Percentiles rank a stretch among this genome's conserved stretches.
Conservation (phyloP, 176 grass and related monocot genomes). For the Avena insularis region DNA sequence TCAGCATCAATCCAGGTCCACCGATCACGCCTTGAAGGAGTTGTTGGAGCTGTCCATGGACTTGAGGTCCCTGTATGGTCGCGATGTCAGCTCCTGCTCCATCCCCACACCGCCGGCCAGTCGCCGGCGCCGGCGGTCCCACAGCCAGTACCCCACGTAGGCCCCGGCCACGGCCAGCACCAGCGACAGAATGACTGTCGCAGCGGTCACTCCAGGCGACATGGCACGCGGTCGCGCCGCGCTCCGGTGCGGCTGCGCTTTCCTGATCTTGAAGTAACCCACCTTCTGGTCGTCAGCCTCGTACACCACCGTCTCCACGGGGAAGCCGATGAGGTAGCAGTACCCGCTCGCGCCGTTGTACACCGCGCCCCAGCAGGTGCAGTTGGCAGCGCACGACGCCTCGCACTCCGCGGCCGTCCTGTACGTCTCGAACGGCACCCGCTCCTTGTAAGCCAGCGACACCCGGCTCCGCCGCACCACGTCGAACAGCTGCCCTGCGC, state of each 20-base stretch:
- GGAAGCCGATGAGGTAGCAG: constrained; percentile 68
- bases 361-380: constrained; percentile 70
- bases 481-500: constrained; percentile 36
- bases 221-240: constrained; percentile 7
- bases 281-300: constrained; percentile 58
- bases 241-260: background rate
- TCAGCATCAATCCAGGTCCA: background rate
- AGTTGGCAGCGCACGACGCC: constrained; percentile 53
- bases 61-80: constrained; percentile 62
- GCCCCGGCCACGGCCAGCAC: constrained; percentile 44
- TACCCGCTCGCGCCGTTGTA: constrained; percentile 48
- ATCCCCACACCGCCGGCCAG: constrained; percentile 31
- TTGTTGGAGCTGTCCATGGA: constrained; percentile 48
- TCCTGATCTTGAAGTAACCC: constrained; percentile 73
- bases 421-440: constrained; percentile 46
- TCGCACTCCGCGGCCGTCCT: constrained; percentile 54
- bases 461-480: constrained; percentile 55
- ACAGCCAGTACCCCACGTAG: constrained; percentile 36
- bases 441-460: constrained; percentile 63
- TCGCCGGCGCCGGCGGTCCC: constrained; percentile 21
- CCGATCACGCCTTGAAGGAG: constrained; percentile 43
- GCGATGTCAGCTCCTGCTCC: constrained; percentile 61
- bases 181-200: constrained; percentile 44
- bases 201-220: constrained; percentile 31
- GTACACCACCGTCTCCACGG: constrained; percentile 67